These are phyloP conservation scores for Chlorella sp. DNA, from an alignment of 139 green algal species.

Conservation along the genomic window DNA sequence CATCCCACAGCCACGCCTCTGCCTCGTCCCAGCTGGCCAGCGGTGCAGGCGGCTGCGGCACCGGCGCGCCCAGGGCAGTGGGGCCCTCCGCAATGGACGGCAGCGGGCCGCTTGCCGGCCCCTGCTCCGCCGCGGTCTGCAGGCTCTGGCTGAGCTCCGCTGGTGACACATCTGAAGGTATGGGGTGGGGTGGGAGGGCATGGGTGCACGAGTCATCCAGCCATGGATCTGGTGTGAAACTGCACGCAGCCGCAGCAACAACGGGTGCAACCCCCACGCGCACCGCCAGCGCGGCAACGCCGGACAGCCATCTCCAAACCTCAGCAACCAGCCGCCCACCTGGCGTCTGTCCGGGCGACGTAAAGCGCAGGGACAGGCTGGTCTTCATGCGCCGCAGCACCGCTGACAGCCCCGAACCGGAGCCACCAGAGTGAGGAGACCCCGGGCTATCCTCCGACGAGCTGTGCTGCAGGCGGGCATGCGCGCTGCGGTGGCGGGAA, in stretches of 20 bases:
- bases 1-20: slow-evolving; percentile 34
- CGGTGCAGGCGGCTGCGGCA: neutral
- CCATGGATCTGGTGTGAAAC: no score
- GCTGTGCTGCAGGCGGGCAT: neutral
- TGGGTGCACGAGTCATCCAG: no score
- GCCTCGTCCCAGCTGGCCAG: slow-evolving; percentile 16
- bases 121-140: neutral
- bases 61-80: neutral
- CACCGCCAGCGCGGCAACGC: no score
- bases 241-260: no score
- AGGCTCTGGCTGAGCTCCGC: neutral
- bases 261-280: no score
- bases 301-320: no score
- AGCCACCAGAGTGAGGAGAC: no score
- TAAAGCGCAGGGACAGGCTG: neutral
- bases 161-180: no score
- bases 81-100: neutral
- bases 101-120: neutral
- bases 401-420: neutral
- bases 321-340: no score
- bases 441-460: neutral
- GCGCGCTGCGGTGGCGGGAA: neutral
- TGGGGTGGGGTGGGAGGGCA: neutral
- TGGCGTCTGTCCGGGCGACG: neutral
- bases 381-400: slow-evolving; percentile 1